A percentile compares a stretch with the other conserved stretches of the same genome.
phyloP scores from a whole-genome alignment of 2,329 filamentous ascomycete species.

The Penicillium janthinellum region DNA sequence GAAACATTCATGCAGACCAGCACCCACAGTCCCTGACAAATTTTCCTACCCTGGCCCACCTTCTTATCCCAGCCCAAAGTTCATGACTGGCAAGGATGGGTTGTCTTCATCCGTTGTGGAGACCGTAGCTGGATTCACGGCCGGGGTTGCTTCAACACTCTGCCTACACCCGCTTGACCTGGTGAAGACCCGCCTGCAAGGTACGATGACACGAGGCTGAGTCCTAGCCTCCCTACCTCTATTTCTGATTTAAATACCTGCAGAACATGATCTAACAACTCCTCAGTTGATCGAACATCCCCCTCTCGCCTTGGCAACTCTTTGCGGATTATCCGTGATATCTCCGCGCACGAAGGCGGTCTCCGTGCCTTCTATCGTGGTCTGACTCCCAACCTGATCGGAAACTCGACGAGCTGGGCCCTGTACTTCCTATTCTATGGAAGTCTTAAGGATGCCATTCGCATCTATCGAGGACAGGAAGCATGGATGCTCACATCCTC shows the following conservation, averaged over 20 bases:
- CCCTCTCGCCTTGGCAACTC: conserved; percentile 56
- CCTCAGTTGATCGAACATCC: conserved; percentile 53
- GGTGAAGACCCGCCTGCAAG: conserved; percentile 93
- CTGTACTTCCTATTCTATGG: conserved; percentile 83
- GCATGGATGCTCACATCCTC: conserved; percentile 54
- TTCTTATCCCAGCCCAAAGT: conserved; percentile 22
- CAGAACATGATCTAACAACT: conserved; percentile 19
- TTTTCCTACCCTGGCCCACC: background rate
- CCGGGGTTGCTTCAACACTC: conserved; percentile 82
- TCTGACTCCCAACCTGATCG: conserved; percentile 83
- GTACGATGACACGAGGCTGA: conserved; percentile 49
- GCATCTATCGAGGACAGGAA: conserved; percentile 39
- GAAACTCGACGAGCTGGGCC: conserved; percentile 88
- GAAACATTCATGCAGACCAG: background rate
- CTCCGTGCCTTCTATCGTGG: conserved; percentile 81
- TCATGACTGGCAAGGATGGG: conserved; percentile 54
- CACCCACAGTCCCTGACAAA: background rate
- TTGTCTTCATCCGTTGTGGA: conserved; percentile 80
- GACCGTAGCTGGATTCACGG: conserved; percentile 84
- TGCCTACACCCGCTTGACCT: conserved; percentile 91
- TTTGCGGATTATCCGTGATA: conserved; percentile 54
- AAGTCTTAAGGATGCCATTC: conserved; percentile 59
- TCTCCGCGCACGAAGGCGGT: conserved; percentile 57
- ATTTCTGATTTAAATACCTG: background rate
- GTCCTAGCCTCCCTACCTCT: background rate